Base-by-base conservation (phyloP, 116 monocot genomes). In the Trichopus zeylanicus region DNA sequence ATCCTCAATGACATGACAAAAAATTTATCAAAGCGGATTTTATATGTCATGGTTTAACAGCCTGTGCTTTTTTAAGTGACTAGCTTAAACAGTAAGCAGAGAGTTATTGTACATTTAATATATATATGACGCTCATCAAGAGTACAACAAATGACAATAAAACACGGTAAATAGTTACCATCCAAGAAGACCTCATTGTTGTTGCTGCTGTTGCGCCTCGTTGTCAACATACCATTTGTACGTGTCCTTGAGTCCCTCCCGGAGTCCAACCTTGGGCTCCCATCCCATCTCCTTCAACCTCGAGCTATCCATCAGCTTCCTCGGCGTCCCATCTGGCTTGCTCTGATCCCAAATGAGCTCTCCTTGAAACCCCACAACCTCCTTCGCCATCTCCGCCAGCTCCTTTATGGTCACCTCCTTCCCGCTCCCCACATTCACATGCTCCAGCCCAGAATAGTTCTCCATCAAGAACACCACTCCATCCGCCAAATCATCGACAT, bases 391-490 rank as follows among this genome's bases (percentile, higher is more conserved):
- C 75, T 94, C 94, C 2, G 89, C 94, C 21, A 94, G 54, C 65
- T 94, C 89, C 66, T 81, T 86, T 4, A 94, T 86, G 32, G 63
- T 86, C 59, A 94, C 81, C 64, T 94, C 94, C 56, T 64, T 71
- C 70, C 83, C 89, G 37, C 89, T 89, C 57, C 94, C 94, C 37
- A 89, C 83, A 59, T 95, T 95, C 7, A 95, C 80, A 56, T 95
- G 94, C 66, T 83, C 81, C 47, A 76, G n/a, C 23, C 86, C 89
- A 0, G 73, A 70, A 64, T 95, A 95, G 26, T 51, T 60, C 1
- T 81, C 89, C 89, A 95, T 76, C 51, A 95, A 67, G 69, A 95
- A 86, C 48, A 95, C 59, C 27, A 86, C 66, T 2, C 71, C 89
- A 29, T 95, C 86, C 0, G 94, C 94, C 13, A 95, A 38, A 62